These are phyloP conservation scores for Polygonum maritimum DNA, from an alignment of 148 eudicot species.

Conservation along the genomic window DNA sequence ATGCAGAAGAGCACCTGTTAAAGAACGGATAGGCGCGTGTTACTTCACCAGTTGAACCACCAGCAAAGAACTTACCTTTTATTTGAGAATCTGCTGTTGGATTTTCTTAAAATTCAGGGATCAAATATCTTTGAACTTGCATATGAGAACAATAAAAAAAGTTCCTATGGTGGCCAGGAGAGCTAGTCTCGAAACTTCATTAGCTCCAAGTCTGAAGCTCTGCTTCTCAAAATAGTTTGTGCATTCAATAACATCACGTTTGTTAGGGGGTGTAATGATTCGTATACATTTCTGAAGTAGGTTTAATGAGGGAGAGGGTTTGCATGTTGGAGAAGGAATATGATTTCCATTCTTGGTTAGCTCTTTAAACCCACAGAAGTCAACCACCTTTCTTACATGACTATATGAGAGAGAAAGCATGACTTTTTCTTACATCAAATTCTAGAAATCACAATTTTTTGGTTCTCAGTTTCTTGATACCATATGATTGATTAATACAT, in stretches of 20 bases:
- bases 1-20: not conserved
- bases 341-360: not conserved
- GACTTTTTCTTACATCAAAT: not conserved
- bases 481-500: not conserved
- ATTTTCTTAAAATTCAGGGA: not conserved
- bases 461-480: not conserved
- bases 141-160: not conserved
- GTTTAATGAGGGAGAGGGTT: not conserved
- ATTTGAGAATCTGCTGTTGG: not conserved
- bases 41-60: not conserved
- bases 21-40: not conserved
- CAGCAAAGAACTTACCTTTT: not conserved
- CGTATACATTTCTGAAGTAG: not conserved
- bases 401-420: not conserved
- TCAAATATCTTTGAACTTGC: not conserved
- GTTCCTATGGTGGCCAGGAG: too few relatives aligned
- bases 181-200: not conserved
- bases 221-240: not conserved
- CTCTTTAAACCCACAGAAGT: not conserved
- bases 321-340: not conserved
- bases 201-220: not conserved
- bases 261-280: not conserved
- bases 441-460: not conserved
- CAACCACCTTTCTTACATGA: not conserved
- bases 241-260: not conserved